These are phyloP conservation scores for Rhizomucor pusillus DNA, from an alignment of 371 early-diverging fungal genomes.

Conservation along the genomic window DNA sequence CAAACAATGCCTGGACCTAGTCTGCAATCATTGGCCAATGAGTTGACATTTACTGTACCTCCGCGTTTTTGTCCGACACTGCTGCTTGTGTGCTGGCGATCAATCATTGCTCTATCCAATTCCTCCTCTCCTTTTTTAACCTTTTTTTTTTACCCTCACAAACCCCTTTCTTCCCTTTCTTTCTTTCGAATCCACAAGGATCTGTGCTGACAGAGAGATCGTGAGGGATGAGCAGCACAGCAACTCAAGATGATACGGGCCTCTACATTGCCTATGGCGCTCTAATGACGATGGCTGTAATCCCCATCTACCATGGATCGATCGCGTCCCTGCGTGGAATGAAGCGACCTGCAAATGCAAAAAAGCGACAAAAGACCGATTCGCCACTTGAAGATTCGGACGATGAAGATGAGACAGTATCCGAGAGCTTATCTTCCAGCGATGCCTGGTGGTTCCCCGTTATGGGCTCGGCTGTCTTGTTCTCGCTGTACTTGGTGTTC, in stretches of 20 bases:
- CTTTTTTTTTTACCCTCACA: neutral
- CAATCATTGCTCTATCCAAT: no score
- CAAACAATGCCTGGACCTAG: no score
- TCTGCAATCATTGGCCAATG: no score
- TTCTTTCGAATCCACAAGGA: no score
- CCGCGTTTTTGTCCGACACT: no score
- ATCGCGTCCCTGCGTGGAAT: slow-evolving; percentile 69
- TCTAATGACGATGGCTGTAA: slow-evolving; percentile 83
- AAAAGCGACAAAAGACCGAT: slow-evolving; percentile 29
- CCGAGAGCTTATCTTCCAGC: slow-evolving; percentile 78
- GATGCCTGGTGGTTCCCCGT: slow-evolving; percentile 95
- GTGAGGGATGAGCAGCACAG: slow-evolving; percentile 12
- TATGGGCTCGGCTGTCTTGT: slow-evolving; percentile 82
- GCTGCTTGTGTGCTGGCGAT: no score
- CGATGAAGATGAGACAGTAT: slow-evolving; percentile 58
- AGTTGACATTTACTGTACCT: no score
- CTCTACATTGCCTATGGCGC: slow-evolving; percentile 83
- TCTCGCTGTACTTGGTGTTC: slow-evolving; percentile 85
- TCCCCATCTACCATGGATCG: slow-evolving; percentile 89
- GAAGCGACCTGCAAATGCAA: slow-evolving; percentile 58
- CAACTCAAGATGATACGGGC: slow-evolving; percentile 20
- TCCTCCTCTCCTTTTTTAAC: neutral
- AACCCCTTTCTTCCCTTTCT: neutral
- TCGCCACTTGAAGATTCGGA: slow-evolving; percentile 46
- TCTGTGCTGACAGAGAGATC: neutral